These are phyloP conservation scores for Cryptomeria japonica DNA, from an alignment of 75 land plant genomes.

Conservation along the genomic window DNA sequence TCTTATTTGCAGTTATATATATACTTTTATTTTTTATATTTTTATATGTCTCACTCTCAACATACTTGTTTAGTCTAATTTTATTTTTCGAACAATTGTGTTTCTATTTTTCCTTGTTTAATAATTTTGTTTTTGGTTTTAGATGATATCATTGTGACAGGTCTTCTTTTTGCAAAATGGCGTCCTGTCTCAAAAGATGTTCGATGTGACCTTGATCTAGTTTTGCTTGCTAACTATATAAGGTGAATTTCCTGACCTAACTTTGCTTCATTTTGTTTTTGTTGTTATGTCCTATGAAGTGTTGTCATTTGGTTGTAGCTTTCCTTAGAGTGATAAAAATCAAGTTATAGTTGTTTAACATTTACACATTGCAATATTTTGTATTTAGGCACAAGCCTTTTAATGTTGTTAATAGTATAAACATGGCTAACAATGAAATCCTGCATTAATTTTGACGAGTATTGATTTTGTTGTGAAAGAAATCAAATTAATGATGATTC, in stretches of 20 bases:
- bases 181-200: constrained; percentile 58
- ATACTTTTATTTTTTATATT: not conserved
- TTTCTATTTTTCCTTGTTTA: not conserved
- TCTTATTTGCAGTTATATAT: not conserved
- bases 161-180: constrained; percentile 73
- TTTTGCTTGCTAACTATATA: constrained; percentile 61
- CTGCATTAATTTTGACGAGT: not conserved
- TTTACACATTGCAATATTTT: not conserved
- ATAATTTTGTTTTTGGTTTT: constrained; percentile 8
- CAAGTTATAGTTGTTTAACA: not conserved
- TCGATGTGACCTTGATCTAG: constrained; percentile 82
- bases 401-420: not conserved
- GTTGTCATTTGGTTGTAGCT: not conserved
- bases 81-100: not conserved
- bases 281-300: not conserved
- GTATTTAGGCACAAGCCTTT: not conserved
- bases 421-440: not conserved
- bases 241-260: constrained; percentile 26
- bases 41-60: not conserved
- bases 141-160: constrained; percentile 84
- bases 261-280: not conserved
- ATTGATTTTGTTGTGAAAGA: not conserved
- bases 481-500: not conserved
- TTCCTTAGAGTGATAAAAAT: not conserved
- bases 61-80: not conserved